Conservation (phyloP, 2,329 filamentous ascomycete species). For the Colletotrichum navitas region DNA sequence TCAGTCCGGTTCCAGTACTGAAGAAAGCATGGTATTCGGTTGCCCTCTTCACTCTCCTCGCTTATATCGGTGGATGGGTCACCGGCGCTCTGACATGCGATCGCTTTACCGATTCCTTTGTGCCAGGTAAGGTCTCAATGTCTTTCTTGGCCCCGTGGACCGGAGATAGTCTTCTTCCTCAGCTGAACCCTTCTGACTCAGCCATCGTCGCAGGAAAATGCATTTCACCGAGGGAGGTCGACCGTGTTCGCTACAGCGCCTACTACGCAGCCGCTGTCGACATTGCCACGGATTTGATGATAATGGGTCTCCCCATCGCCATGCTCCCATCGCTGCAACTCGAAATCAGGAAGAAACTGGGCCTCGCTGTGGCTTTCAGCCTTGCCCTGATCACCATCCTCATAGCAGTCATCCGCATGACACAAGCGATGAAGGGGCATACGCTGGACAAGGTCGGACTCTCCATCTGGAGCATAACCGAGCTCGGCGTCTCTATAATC, state of each 20-base stretch:
- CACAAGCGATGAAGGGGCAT: slow-evolving; percentile 42
- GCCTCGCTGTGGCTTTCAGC: slow-evolving; percentile 44
- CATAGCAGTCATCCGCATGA: slow-evolving; percentile 45
- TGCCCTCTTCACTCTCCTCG: slow-evolving; percentile 40
- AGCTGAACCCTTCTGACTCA: neutral
- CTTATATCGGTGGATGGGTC: slow-evolving; percentile 43
- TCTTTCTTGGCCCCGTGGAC: neutral
- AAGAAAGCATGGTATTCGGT: slow-evolving; percentile 44
- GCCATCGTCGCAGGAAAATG: slow-evolving; percentile 37
- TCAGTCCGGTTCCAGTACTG: slow-evolving; percentile 38
- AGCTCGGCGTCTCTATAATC: slow-evolving; percentile 38
- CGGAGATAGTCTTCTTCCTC: too few relatives aligned
- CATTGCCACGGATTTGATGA: slow-evolving; percentile 40
- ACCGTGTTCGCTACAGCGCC: slow-evolving; percentile 40
- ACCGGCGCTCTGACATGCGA: slow-evolving; percentile 41
- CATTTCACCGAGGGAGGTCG: slow-evolving; percentile 31
- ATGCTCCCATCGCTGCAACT: slow-evolving; percentile 41
- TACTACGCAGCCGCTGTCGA: slow-evolving; percentile 42
- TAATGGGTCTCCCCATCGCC: slow-evolving; percentile 44
- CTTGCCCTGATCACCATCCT: slow-evolving; percentile 44
- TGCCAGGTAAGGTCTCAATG: slow-evolving; percentile 24
- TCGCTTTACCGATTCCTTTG: slow-evolving; percentile 39
- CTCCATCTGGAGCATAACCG: slow-evolving; percentile 38
- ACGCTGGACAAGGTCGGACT: slow-evolving; percentile 43
- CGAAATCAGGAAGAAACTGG: slow-evolving; percentile 43